These are phyloP conservation scores for Chrysophaeum taylorii DNA, from an alignment of 352 stramenopile genomes.

Conservation along the genomic window DNA sequence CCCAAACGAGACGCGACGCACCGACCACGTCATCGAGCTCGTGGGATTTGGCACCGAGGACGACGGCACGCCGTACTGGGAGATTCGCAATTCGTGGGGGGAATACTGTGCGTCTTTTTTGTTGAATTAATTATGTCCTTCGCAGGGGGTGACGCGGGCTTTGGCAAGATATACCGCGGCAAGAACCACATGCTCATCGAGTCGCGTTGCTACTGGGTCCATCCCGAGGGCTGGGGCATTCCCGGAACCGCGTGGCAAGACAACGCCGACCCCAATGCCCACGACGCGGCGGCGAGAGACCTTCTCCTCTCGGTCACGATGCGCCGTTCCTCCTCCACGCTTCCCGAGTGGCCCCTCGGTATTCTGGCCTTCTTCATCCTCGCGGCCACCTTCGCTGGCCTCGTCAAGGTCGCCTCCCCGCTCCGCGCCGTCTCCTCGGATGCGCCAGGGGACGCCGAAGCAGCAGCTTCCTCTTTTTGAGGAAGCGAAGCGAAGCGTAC, in stretches of 20 bases:
- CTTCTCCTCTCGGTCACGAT: no score
- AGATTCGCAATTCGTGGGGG: slow-evolving; percentile 46
- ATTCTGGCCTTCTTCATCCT: no score
- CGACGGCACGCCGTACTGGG: slow-evolving; percentile 20
- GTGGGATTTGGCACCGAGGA: slow-evolving; percentile 1
- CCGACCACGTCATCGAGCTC: slow-evolving; percentile 23
- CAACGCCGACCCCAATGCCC: neutral
- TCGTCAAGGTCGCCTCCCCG: no score
- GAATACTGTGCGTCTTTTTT: no score
- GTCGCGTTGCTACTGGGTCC: slow-evolving; percentile 20
- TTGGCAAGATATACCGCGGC: slow-evolving; percentile 10
- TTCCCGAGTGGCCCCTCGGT: no score
- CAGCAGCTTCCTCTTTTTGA: no score
- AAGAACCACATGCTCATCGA: slow-evolving; percentile 33
- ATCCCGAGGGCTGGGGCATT: slow-evolving; percentile 18
- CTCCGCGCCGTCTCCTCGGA: no score
- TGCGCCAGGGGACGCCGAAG: no score
- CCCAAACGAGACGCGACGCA: slow-evolving; percentile 27
- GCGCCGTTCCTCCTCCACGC: no score
- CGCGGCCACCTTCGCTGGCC: no score
- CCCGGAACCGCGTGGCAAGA: neutral
- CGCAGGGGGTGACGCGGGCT: slow-evolving; percentile 39
- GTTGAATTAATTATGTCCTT: no score
- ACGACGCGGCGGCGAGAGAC: neutral
- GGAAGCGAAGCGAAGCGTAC: no score